A percentile compares a stretch with the other conserved stretches of the same genome.
Conservation (phyloP, 2,329 filamentous ascomycete species). For the Aspergillus flavus region DNA sequence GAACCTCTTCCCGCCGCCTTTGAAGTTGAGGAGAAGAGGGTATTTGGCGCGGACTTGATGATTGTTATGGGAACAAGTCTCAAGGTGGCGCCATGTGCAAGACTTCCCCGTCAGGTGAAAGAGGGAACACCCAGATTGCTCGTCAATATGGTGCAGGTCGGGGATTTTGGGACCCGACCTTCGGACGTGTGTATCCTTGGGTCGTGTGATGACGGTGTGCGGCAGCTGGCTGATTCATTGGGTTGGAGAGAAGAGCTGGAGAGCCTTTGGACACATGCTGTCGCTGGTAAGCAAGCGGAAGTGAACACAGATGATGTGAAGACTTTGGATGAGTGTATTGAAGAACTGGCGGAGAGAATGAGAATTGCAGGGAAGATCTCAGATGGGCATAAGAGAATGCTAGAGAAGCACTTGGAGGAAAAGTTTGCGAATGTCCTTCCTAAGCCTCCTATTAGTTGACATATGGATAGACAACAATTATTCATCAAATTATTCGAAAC, state of each 20-base stretch:
- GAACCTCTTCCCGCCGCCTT: slow-evolving; percentile 66
- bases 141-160: slow-evolving; percentile 78
- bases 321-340: slow-evolving; percentile 53
- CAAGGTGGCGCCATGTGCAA: slow-evolving; percentile 77
- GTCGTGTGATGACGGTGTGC: slow-evolving; percentile 74
- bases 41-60: slow-evolving; percentile 65
- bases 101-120: slow-evolving; percentile 63
- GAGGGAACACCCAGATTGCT: slow-evolving; percentile 69
- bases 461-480: no score
- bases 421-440: slow-evolving; percentile 21
- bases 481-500: no score
- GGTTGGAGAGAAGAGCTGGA: slow-evolving; percentile 83
- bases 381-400: slow-evolving; percentile 41
- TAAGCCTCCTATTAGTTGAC: background rate
- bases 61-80: slow-evolving; percentile 81
- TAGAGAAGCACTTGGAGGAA: slow-evolving; percentile 27
- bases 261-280: slow-evolving; percentile 64
- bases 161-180: slow-evolving; percentile 67
- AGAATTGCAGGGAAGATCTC: slow-evolving; percentile 47
- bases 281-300: slow-evolving; percentile 59
- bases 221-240: slow-evolving; percentile 69
- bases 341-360: slow-evolving; percentile 52
- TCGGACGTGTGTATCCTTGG: slow-evolving; percentile 79
- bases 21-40: slow-evolving; percentile 54
- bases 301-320: slow-evolving; percentile 44